Conservation (phyloP, 169 alveolate species). For the Plasmodium inui region DNA sequence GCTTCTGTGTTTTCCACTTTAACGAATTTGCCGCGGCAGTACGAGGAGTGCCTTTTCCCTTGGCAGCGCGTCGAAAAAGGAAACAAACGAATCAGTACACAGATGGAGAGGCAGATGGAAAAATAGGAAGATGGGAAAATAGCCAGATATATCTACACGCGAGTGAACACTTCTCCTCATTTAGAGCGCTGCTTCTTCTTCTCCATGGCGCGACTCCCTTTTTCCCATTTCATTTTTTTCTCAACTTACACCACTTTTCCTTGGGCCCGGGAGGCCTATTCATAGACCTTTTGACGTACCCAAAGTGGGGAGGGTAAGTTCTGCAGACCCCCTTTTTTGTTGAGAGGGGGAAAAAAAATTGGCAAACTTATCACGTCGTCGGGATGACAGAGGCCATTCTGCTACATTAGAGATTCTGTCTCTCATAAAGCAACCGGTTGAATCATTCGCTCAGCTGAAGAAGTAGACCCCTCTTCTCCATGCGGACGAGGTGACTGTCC, state of each 20-base stretch:
- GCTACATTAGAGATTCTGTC: background rate
- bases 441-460: background rate
- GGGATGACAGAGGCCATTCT: background rate
- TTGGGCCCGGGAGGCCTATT: conserved; percentile 93
- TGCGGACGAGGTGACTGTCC: background rate
- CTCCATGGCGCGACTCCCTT: background rate
- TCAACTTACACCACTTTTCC: conserved; percentile 92
- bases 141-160: background rate
- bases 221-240: background rate
- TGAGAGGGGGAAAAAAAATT: background rate
- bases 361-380: background rate
- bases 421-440: no score
- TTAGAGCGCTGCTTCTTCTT: background rate
- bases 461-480: background rate
- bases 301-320: conserved; percentile 92
- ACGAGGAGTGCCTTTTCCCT: conserved; percentile 85
- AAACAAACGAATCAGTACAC: background rate
- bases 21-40: conserved; percentile 88
- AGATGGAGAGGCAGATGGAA: background rate
- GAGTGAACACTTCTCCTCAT: background rate
- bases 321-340: conserved; percentile 91
- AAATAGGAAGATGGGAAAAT: no score
- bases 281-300: conserved; percentile 91
- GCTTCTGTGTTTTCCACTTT: conserved; percentile 82
- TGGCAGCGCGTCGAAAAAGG: background rate